Percentiles rank a stretch among this genome's conserved stretches.
Conservation (phyloP, 805 yeast genomes). For the Metschnikowia similis region DNA sequence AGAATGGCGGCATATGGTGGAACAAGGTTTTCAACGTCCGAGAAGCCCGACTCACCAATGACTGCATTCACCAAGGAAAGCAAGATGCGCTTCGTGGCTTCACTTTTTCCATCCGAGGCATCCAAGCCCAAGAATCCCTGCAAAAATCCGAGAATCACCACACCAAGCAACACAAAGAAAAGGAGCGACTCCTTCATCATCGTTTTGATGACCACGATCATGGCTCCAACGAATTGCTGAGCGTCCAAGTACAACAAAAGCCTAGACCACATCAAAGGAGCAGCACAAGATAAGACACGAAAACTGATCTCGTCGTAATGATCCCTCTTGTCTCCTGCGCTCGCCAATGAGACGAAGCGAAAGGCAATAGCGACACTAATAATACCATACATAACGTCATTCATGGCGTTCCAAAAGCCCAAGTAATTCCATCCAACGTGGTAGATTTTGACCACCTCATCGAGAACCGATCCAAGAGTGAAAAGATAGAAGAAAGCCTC, state of each 20-base stretch:
- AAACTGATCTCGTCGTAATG: conserved; percentile 56
- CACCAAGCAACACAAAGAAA: conserved; percentile 67
- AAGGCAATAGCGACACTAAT: conserved; percentile 50
- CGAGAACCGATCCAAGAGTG: conserved; percentile 62
- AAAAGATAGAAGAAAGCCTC: conserved; percentile 61
- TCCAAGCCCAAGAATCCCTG: conserved; percentile 88
- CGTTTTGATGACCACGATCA: conserved; percentile 78
- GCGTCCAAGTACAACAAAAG: conserved; percentile 73
- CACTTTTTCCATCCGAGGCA: conserved; percentile 79
- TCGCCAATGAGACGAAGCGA: conserved; percentile 41
- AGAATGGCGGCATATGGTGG: conserved; percentile 83
- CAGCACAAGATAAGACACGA: conserved; percentile 69
- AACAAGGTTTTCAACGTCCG: conserved; percentile 64
- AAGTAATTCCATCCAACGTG: conserved; percentile 71
- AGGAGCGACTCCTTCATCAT: conserved; percentile 86
- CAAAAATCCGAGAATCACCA: conserved; percentile 73
- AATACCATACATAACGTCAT: conserved; percentile 61
- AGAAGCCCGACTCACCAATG: conserved; percentile 70
- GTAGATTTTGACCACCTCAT: conserved; percentile 66
- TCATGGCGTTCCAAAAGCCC: conserved; percentile 77
- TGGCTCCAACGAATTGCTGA: conserved; percentile 77
- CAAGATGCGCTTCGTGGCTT: conserved; percentile 63
- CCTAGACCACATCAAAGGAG: conserved; percentile 86
- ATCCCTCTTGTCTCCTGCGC: conserved; percentile 20
- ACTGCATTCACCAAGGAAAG: conserved; percentile 66